Evolutionary conservation across 2,329 filamentous ascomycete genomes (phyloP).

Genomic region (Trichophyton verrucosum): DNA sequence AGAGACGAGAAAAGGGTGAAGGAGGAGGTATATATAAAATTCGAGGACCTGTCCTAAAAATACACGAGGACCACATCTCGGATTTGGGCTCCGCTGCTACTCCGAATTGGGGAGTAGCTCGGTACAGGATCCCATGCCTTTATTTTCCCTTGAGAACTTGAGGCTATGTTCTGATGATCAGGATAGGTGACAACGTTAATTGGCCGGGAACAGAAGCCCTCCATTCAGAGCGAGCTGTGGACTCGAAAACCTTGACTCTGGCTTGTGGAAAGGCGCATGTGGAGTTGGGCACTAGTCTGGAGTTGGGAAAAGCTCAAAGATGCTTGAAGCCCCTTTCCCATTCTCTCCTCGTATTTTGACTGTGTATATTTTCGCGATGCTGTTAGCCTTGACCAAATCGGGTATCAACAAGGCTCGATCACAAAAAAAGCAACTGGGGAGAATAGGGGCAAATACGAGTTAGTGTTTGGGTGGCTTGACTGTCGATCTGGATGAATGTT

Average conservation of each 20-base stretch:
- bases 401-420: background rate
- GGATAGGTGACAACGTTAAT: background rate
- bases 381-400: background rate
- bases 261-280: background rate
- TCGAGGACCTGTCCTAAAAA: background rate
- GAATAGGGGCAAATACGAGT: slow-evolving; percentile 2
- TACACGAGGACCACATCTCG: background rate
- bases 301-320: background rate
- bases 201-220: background rate
- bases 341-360: background rate
- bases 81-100: background rate
- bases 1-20: background rate
- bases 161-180: background rate
- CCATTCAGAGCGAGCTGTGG: background rate
- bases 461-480: background rate
- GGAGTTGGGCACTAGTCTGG: background rate
- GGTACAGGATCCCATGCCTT: background rate
- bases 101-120: background rate
- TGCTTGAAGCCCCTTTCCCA: background rate
- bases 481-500: background rate
- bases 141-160: background rate
- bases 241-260: background rate
- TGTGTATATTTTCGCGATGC: background rate
- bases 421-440: background rate
- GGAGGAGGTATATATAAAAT: background rate